Base-by-base conservation (phyloP, 306 rosid genomes). In the Begonia peltatifolia region DNA sequence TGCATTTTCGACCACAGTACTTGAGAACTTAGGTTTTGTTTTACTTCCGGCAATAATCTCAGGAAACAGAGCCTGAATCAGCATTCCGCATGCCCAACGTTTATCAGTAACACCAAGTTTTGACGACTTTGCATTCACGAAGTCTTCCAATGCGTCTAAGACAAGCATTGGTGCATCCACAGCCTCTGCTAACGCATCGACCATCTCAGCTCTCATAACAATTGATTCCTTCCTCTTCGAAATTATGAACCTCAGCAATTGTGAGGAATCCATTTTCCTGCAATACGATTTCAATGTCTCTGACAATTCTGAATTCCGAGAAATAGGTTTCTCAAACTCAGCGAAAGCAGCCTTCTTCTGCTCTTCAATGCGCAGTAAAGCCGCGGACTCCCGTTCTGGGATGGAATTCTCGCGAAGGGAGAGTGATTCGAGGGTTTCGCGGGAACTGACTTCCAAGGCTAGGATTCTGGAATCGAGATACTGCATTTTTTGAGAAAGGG, bases 41-140 rank as follows among this genome's bases (percentile, higher is more conserved):
- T 64, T 60, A 3, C 22, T 5, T 1, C 23, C 57, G 0, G 54
- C 44, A 30, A 10, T 7, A 0, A 36, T 41, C 12, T 68, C 92
- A 2, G 81, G 80, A 66, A 73, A 68, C 65, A 85, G 60, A 6
- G 79, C 84, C 66, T 82, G 92, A 62, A 85, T 59, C 73, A 85
- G 41, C 44, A 85, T 68, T 61, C 84, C 92, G 53, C 92, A 82
- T 2, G 84, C 95, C 95, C 95, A 85, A 49, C 95, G 63, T 78
- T 71, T 85, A 62, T 85, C 95, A 0, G 87, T 84, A 10, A 80
- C 82, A 23, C 84, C 94, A 14, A 76, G 57, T 63, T 66, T 84
- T n/a, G 68, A 69, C 18, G 54, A 64, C 46, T 79, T 85, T 14
- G 71, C 51, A 61, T 57, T 70, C 52, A 82, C 18, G 63, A 79